A percentile compares a stretch with the other conserved stretches of the same genome.
phyloP scores from a whole-genome alignment of 306 rosid species.

The Dryas alaskensis region DNA sequence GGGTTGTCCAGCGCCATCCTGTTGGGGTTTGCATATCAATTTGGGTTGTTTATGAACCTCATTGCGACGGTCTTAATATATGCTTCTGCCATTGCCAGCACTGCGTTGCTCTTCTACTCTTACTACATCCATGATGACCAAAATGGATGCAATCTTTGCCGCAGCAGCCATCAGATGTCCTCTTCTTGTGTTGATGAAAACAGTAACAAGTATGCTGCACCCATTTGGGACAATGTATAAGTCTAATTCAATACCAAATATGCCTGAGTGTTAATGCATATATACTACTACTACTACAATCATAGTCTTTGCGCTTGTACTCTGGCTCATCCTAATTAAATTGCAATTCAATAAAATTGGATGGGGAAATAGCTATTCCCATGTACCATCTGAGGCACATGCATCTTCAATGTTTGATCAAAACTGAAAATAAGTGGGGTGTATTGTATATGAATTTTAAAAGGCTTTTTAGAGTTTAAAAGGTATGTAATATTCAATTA shows the following conservation, averaged over 20 bases:
- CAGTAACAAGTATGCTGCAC: neutral
- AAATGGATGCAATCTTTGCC: too few relatives aligned
- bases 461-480: too few relatives aligned
- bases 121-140: slow-evolving; percentile 13
- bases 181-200: neutral
- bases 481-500: too few relatives aligned
- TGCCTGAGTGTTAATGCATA: too few relatives aligned
- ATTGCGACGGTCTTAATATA: neutral
- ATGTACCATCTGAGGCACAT: neutral
- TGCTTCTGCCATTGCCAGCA: slow-evolving; percentile 2
- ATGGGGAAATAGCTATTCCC: too few relatives aligned
- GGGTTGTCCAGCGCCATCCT: slow-evolving; percentile 12
- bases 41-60: slow-evolving; percentile 4
- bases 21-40: slow-evolving; percentile 14
- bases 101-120: slow-evolving; percentile 14
- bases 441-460: too few relatives aligned
- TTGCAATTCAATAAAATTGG: neutral
- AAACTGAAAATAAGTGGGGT: too few relatives aligned
- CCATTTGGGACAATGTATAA: too few relatives aligned
- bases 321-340: neutral
- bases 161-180: neutral
- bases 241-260: too few relatives aligned
- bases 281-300: too few relatives aligned
- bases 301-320: too few relatives aligned
- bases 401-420: neutral